Evolutionary conservation across 805 yeast species (phyloP), one percentile per base, ranked within the genome.

Genomic region (Ogataea degrootiae): DNA sequence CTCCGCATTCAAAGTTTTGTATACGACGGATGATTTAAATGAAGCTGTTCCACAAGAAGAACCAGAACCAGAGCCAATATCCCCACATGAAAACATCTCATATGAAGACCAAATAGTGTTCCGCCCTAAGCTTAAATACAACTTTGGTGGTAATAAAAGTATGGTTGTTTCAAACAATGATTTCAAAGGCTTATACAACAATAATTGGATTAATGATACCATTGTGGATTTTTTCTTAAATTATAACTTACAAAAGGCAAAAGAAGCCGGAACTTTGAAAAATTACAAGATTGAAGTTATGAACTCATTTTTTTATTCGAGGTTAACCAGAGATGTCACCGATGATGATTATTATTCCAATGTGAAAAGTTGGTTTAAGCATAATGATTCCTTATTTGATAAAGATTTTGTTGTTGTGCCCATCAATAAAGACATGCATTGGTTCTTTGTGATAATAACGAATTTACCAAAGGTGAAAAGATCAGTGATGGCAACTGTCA

Each of bases 141-240:
- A 66, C 16, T 82, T 89, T 56, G 61, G 67, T 23, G 84, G 82
- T 55, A 76, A 75, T 5, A 74, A 79, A 37, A 63, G 68, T 1
- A 75, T 86, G 53, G 74, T 76, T 5, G 76, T 92, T 8, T 73
- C 82, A 1, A 76, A 79, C 49, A 73, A 78, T 36, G 99, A 94
- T 61, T 88, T 86, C 63, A 79, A 79, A 51, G 85, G 97, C 40
- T 72, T 92, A 9, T 82, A 83, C 59, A 83, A 85, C 48, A 82
- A 83, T 41, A 87, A 86, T 52, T 92, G 96, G 91, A 79, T 94
- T 42, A 92, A 94, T 67, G 99, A 94, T 60, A 78, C 85, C 0
- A 71, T 94, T 43, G 83, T 94, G 46, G 96, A 89, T 63, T 92
- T 92, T 61, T 90, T 87, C 58, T 72, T 88, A 29, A 80, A 79